Evolutionary conservation across 305 asterid species (phyloP).

Genomic region (Fraxinus nigra): DNA sequence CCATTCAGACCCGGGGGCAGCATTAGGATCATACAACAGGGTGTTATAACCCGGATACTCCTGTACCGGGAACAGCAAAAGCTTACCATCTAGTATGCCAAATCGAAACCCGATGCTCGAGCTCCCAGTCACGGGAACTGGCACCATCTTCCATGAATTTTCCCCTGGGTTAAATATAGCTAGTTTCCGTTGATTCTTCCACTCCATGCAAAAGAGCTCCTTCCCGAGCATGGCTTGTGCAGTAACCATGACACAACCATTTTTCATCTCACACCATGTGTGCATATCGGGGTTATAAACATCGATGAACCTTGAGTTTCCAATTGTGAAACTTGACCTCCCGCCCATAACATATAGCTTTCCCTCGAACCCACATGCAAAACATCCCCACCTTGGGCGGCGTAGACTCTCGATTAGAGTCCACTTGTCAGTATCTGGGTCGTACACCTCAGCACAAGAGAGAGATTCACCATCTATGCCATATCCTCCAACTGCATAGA

Average conservation of each 20-base stretch:
- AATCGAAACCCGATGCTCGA: slow-evolving; percentile 58
- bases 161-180: slow-evolving; percentile 52
- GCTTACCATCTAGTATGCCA: slow-evolving; percentile 62
- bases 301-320: slow-evolving; percentile 65
- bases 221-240: slow-evolving; percentile 69
- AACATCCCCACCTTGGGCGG: slow-evolving; percentile 81
- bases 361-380: slow-evolving; percentile 65
- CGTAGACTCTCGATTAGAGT: slow-evolving; percentile 54
- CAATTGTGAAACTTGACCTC: slow-evolving; percentile 75
- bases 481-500: slow-evolving; percentile 69
- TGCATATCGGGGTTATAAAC: slow-evolving; percentile 51
- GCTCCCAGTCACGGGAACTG: slow-evolving; percentile 62
- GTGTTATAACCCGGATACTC: slow-evolving; percentile 49
- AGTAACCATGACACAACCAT: slow-evolving; percentile 81
- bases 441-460: slow-evolving; percentile 68
- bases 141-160: slow-evolving; percentile 64
- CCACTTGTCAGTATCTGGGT: slow-evolving; percentile 63
- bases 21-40: slow-evolving; percentile 55
- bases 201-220: slow-evolving; percentile 72
- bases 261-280: slow-evolving; percentile 64
- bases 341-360: slow-evolving; percentile 86
- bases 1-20: slow-evolving; percentile 63
- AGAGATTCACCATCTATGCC: slow-evolving; percentile 58
- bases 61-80: slow-evolving; percentile 53
- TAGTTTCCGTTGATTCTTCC: slow-evolving; percentile 74